These are phyloP conservation scores for Penicillium sp. DNA, from an alignment of 2,329 filamentous ascomycete species.

Conservation along the genomic window DNA sequence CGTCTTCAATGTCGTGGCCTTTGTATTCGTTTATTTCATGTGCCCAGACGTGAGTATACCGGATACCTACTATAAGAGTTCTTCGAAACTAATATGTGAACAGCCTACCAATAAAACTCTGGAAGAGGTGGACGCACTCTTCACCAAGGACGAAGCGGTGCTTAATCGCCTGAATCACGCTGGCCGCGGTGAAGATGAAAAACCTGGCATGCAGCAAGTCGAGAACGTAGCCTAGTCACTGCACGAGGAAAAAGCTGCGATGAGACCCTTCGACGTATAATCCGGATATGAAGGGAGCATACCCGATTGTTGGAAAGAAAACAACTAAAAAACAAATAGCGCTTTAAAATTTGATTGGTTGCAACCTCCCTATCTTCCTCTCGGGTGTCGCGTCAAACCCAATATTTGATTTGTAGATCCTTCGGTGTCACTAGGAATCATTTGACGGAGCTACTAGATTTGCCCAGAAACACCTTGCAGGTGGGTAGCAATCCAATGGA, in stretches of 20 bases:
- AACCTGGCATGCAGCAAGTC: neutral
- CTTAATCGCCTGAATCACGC: neutral
- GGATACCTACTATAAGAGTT: no score
- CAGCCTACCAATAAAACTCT: neutral
- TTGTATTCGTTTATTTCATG: conserved; percentile 10
- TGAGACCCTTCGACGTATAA: neutral
- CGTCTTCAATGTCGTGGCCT: conserved; percentile 2
- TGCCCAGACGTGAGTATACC: conserved; percentile 11
- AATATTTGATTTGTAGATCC: neutral
- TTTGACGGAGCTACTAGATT: neutral
- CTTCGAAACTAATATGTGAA: neutral
- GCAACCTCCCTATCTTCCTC: neutral
- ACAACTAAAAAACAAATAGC: no score
- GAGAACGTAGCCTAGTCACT: neutral
- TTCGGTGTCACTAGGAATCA: neutral
- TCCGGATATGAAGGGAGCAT: neutral
- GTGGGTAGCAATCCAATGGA: neutral
- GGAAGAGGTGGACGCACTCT: neutral
- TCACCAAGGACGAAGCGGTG: neutral
- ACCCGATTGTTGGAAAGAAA: no score
- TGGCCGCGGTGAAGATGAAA: neutral
- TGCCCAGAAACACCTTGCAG: neutral
- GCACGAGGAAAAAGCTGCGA: neutral
- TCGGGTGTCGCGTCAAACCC: neutral
- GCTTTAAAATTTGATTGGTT: neutral